These are phyloP conservation scores for Lactuca sativa DNA, from an alignment of 129 eudicot genomes.

Conservation along the genomic window DNA sequence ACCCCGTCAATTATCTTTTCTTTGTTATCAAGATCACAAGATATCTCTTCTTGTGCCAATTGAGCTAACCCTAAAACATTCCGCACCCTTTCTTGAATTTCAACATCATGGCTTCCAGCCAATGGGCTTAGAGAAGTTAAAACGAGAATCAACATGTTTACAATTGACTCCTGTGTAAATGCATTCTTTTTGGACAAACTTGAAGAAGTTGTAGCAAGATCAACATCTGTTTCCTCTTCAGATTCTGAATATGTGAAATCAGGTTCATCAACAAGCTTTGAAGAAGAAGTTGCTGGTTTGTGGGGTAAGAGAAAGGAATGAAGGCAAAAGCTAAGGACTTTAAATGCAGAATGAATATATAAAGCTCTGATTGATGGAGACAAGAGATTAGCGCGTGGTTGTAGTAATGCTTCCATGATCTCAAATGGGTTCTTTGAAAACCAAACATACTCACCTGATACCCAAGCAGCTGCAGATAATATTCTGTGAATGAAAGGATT, in stretches of 20 bases:
- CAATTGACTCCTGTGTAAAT: slow-evolving; percentile 45
- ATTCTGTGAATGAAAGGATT: slow-evolving; percentile 72
- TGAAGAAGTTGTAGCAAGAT: slow-evolving; percentile 26
- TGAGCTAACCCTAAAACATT: slow-evolving; percentile 67
- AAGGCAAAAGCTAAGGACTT: slow-evolving; percentile 65
- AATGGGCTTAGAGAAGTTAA: slow-evolving; percentile 57
- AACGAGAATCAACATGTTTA: slow-evolving; percentile 44
- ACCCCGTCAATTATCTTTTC: slow-evolving; percentile 35
- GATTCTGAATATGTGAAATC: slow-evolving; percentile 36
- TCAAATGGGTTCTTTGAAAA: slow-evolving; percentile 75
- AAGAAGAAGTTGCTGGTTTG: slow-evolving; percentile 31
- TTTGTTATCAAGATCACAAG: slow-evolving; percentile 33
- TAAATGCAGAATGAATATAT: slow-evolving; percentile 78
- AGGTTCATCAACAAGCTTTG: slow-evolving; percentile 34
- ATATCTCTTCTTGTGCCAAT: slow-evolving; percentile 50
- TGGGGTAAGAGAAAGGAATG: slow-evolving; percentile 49
- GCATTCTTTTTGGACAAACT: slow-evolving; percentile 25
- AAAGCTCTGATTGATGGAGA: slow-evolving; percentile 75
- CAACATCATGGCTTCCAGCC: slow-evolving; percentile 74
- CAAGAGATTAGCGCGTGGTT: slow-evolving; percentile 86
- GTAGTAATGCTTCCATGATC: slow-evolving; percentile 78
- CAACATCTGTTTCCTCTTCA: slow-evolving; percentile 31
- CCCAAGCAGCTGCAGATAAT: slow-evolving; percentile 83
- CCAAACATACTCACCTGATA: slow-evolving; percentile 73
- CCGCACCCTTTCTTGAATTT: slow-evolving; percentile 74